Percentiles rank a stretch among this genome's conserved stretches.
Conservation (phyloP, 768 basidiomycete species). For the Lactifluus hygrophoroides region DNA sequence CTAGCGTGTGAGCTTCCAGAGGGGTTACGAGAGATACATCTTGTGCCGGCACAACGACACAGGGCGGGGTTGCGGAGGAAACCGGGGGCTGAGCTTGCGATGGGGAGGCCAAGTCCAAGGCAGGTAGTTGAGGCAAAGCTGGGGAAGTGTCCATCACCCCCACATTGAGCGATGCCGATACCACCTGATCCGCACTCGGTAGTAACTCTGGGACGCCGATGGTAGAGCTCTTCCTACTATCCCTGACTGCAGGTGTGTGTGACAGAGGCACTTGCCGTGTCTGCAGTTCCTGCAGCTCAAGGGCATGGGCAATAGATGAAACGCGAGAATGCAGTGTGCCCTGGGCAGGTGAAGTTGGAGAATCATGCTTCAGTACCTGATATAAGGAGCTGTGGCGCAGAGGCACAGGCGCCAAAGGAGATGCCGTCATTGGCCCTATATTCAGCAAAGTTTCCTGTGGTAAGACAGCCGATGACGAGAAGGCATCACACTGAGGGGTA, state of each 20-base stretch:
- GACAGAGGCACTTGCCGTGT: not conserved
- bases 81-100: not conserved
- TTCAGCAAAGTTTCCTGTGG: not conserved
- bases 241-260: not conserved
- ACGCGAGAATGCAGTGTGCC: not conserved
- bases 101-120: not conserved
- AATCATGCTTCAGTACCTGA: conserved; percentile 12
- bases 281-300: conserved; percentile 6
- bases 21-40: conserved; percentile 8
- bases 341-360: not conserved
- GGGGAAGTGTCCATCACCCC: not conserved
- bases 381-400: conserved; percentile 15
- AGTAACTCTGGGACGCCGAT: not conserved
- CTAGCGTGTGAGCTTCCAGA: conserved; percentile 10
- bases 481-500: not conserved
- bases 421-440: not conserved
- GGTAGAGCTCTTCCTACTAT: not conserved
- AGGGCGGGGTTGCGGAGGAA: not conserved
- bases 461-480: not conserved
- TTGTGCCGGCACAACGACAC: not conserved
- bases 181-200: not conserved
- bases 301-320: conserved; percentile 13
- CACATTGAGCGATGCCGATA: not conserved
- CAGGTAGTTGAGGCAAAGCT: not conserved
- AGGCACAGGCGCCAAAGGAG: conserved; percentile 15